A percentile compares a stretch with the other conserved stretches of the same genome.
Conservation (phyloP, 2,329 filamentous ascomycete species). For the Tolypocladium tropicale region DNA sequence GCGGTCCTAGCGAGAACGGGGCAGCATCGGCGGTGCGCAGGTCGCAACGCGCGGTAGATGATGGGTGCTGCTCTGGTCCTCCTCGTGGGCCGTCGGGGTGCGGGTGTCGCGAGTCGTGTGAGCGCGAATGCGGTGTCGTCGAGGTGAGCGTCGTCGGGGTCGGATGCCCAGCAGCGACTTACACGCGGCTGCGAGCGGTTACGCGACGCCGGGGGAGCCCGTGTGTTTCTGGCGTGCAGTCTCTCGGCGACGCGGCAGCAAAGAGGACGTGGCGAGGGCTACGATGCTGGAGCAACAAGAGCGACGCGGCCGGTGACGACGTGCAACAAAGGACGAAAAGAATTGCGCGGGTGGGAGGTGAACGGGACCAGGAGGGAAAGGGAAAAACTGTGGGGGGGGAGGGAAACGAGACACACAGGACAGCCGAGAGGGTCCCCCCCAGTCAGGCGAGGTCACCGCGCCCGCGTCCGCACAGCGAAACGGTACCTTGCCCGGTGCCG, state of each 20-base stretch:
- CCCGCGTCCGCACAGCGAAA: constrained; percentile 1
- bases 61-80: not conserved
- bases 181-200: constrained; percentile 15
- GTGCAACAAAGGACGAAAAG: constrained; percentile 17
- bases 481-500: constrained; percentile 4
- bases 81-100: not conserved
- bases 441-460: constrained; percentile 5
- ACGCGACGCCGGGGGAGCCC: constrained; percentile 3
- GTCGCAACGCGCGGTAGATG: constrained; percentile 2
- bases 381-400: constrained; percentile 9
- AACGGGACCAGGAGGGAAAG: constrained; percentile 6
- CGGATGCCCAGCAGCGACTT: constrained; percentile 15
- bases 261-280: constrained; percentile 3
- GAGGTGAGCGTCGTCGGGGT: not conserved
- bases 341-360: constrained; percentile 12
- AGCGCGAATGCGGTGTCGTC: not conserved
- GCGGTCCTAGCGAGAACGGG: not conserved
- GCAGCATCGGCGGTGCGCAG: not conserved
- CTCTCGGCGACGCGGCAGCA: not conserved
- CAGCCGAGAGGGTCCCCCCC: constrained; percentile 1
- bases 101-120: not conserved
- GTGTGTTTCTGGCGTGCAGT: not conserved
- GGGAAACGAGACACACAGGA: constrained; percentile 2
- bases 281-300: constrained; percentile 5
- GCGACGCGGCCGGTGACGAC: constrained; percentile 15